These are phyloP conservation scores for Phytophthora syringae DNA, from an alignment of 352 stramenopile genomes.

Conservation along the genomic window DNA sequence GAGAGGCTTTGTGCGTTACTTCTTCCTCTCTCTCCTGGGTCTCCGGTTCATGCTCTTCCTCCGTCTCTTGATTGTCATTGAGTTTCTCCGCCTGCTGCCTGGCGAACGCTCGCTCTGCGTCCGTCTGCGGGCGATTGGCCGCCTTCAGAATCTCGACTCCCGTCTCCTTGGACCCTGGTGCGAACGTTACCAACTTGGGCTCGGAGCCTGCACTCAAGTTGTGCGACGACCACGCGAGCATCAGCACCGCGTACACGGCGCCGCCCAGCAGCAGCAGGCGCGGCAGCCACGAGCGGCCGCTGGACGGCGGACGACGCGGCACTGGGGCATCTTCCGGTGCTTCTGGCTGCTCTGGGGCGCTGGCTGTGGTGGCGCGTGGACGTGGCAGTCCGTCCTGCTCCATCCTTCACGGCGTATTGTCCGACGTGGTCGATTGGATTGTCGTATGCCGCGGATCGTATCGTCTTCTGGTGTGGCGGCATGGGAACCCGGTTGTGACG, in stretches of 20 bases:
- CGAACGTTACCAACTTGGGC: conserved; percentile 3
- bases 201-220: conserved; percentile 26
- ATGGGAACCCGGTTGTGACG: conserved; percentile 11
- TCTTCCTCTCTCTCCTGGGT: background rate
- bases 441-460: too few relatives aligned
- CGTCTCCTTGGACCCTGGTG: background rate
- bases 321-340: conserved; percentile 2
- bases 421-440: conserved; percentile 18
- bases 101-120: background rate
- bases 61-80: conserved; percentile 1
- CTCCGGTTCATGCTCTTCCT: background rate
- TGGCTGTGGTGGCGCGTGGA: conserved; percentile 20
- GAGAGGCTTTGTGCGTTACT: background rate
- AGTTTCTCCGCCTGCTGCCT: conserved; percentile 11
- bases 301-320: conserved; percentile 17
- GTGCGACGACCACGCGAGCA: conserved; percentile 37
- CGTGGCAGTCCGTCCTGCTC: conserved; percentile 26
- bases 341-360: background rate
- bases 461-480: conserved; percentile 16
- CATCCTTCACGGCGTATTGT: conserved; percentile 16
- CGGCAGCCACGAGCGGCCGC: conserved; percentile 20
- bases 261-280: conserved; percentile 26
- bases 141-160: conserved; percentile 19
- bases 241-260: conserved; percentile 27
- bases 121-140: conserved; percentile 18